These are phyloP conservation scores for Didymella glomerata DNA, from an alignment of 2,329 filamentous ascomycete genomes.

Conservation along the genomic window DNA sequence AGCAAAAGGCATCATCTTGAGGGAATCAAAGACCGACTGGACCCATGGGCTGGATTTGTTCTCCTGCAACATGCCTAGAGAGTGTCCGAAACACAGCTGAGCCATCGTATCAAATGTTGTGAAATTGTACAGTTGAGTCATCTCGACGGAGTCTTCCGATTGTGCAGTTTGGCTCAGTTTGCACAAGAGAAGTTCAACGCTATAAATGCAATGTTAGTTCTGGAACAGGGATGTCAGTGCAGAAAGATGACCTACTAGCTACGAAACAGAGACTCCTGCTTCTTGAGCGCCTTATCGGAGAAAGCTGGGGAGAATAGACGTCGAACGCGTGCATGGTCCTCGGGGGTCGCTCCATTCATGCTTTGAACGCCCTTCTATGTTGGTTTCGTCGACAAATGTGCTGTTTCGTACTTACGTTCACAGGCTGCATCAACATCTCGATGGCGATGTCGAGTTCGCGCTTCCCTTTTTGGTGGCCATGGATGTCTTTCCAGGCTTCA, in stretches of 20 bases:
- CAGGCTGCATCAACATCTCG: constrained; percentile 5
- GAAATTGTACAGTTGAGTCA: constrained; percentile 32
- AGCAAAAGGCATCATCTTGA: constrained; percentile 1
- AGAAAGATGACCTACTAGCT: constrained; percentile 36
- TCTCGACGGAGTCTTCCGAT: constrained; percentile 41
- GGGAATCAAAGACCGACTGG: constrained; percentile 11
- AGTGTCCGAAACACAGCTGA: constrained; percentile 61
- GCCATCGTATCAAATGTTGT: constrained; percentile 41
- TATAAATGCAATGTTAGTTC: background rate
- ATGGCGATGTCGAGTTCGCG: background rate
- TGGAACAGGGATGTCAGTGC: too few species aligned
- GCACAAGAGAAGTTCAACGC: constrained; percentile 28
- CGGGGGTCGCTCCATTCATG: background rate
- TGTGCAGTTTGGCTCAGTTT: constrained; percentile 21
- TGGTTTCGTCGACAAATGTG: too few species aligned
- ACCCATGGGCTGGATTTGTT: constrained; percentile 45
- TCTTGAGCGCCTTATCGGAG: constrained; percentile 45
- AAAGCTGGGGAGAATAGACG: constrained; percentile 45
- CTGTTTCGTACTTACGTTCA: background rate
- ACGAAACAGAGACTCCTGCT: constrained; percentile 48
- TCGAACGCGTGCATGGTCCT: constrained; percentile 25
- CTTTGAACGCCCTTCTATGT: background rate
- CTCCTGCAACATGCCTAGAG: constrained; percentile 41
- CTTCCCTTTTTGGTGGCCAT: constrained; percentile 12
- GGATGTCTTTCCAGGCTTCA: constrained; percentile 26